A percentile compares a stretch with the other conserved stretches of the same genome.
Conservation (phyloP, 2,329 filamentous ascomycete species). For the Fusarium gaditjirri region DNA sequence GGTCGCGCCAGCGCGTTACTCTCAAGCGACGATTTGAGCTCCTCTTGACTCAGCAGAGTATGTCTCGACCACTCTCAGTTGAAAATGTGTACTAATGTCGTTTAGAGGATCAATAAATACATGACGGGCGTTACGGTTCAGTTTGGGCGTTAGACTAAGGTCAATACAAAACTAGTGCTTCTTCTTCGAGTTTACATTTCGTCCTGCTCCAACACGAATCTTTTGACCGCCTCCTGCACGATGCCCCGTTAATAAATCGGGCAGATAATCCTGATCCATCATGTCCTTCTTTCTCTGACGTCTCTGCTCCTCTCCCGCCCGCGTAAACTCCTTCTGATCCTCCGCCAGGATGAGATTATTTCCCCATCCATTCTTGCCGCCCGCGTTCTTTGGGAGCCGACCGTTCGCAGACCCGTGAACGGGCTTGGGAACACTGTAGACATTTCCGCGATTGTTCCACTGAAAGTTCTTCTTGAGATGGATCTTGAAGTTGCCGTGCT, state of each 20-base stretch:
- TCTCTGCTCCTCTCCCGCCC: slow-evolving; percentile 70
- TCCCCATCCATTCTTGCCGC: slow-evolving; percentile 90
- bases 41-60: slow-evolving; percentile 81
- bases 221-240: slow-evolving; percentile 72
- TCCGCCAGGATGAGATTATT: slow-evolving; percentile 85
- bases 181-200: slow-evolving; percentile 84
- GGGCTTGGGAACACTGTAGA: slow-evolving; percentile 93
- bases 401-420: slow-evolving; percentile 83
- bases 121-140: slow-evolving; percentile 35
- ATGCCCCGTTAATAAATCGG: slow-evolving; percentile 84
- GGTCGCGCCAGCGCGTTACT: slow-evolving; percentile 94
- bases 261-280: slow-evolving; percentile 96
- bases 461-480: slow-evolving; percentile 96
- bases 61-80: slow-evolving; percentile 20
- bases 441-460: slow-evolving; percentile 92
- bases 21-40: slow-evolving; percentile 94
- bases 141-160: slow-evolving; percentile 32
- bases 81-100: background rate
- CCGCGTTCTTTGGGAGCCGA: slow-evolving; percentile 73
- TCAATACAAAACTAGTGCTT: slow-evolving; percentile 54
- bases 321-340: slow-evolving; percentile 92
- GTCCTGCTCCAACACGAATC: slow-evolving; percentile 84
- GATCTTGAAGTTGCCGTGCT: slow-evolving; percentile 81
- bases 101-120: slow-evolving; percentile 38
- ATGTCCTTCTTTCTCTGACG: slow-evolving; percentile 79